Evolutionary conservation across 495 filamentous ascomycete species (phyloP), one percentile per base, ranked within the genome.

Genomic region (Choiromyces venosus): DNA sequence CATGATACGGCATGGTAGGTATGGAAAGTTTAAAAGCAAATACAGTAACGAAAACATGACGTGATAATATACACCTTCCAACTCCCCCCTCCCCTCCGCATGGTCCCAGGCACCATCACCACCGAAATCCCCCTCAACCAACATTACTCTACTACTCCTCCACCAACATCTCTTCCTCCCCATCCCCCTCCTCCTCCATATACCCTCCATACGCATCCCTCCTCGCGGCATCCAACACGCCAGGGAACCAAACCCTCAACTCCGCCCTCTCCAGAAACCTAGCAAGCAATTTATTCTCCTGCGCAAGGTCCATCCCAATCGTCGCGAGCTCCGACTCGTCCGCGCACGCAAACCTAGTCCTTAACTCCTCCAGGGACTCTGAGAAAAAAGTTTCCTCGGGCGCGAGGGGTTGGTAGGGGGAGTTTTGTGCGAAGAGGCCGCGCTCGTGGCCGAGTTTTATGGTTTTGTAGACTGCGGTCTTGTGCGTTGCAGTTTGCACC

Each of bases 81-180:
- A 35, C 39, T 68, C 75, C 5, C 69, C 74, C 2, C 67, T 69
- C 33, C 71, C 68, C 37, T 68, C n/a, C n/a, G n/a, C n/a, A n/a
- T n/a, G n/a, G n/a, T n/a, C n/a, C n/a, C n/a, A n/a, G n/a, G n/a
- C n/a, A 76, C 3, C 21, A 66, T 70, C 39, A 65, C 71, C 46
- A 46, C 65, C 19, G 42, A 38, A 21, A 37, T 25, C 37, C 25
- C 36, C 46, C 46, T 61, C 46, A 61, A n/a, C 46, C 46, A 61
- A 16, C 46, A 61, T 61, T 16, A 16, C 46, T n/a, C n/a, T 16
- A 16, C 16, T 16, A 40, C 39, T 68, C 66, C 25, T 40, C 76
- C 25, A 65, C 69, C 71, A 38, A 10, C 68, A 10, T 39, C n/a
- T 52, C 70, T 25, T 85, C 4, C 87, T 87, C 38, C 78, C 87